Evolutionary conservation across 2,329 filamentous ascomycete genomes (phyloP).

Genomic region (Cercospora berteroae): DNA sequence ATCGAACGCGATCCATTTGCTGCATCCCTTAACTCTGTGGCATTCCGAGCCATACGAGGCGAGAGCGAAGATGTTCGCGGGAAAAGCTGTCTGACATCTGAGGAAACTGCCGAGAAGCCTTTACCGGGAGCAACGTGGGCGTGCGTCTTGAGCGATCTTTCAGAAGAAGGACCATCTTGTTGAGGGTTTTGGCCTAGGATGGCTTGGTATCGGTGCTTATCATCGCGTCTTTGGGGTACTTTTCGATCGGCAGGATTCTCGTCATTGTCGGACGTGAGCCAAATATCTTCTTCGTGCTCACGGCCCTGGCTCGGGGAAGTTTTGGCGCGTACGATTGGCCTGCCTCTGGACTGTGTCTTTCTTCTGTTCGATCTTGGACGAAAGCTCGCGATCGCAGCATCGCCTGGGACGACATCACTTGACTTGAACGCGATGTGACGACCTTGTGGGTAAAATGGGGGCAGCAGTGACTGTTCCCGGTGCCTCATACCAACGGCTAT

Average conservation of each 20-base stretch:
- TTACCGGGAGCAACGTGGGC: slow-evolving; percentile 17
- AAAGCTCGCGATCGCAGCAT: slow-evolving; percentile 15
- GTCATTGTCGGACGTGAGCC: slow-evolving; percentile 35
- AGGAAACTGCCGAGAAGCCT: slow-evolving; percentile 26
- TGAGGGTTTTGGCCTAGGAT: background rate
- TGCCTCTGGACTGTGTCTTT: background rate
- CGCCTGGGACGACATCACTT: background rate
- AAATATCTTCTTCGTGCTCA: slow-evolving; percentile 22
- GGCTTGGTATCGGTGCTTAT: background rate
- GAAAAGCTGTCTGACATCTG: slow-evolving; percentile 32
- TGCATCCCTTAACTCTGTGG: background rate
- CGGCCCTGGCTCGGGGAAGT: background rate
- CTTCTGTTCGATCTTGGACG: background rate
- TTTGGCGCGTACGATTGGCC: background rate
- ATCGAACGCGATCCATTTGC: background rate
- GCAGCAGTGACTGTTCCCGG: slow-evolving; percentile 7
- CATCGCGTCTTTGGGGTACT: background rate
- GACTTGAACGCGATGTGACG: slow-evolving; percentile 22
- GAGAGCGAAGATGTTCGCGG: slow-evolving; percentile 32
- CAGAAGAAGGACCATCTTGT: background rate
- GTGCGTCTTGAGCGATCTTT: background rate
- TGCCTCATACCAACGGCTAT: background rate
- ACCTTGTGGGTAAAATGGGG: slow-evolving; percentile 13
- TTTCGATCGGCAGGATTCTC: background rate
- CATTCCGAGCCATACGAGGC: slow-evolving; percentile 9